Percentiles rank a stretch among this genome's conserved stretches.
These are phyloP conservation scores for Triticum urartu DNA, from an alignment of 176 grass and related monocot species.

Conservation along the genomic window DNA sequence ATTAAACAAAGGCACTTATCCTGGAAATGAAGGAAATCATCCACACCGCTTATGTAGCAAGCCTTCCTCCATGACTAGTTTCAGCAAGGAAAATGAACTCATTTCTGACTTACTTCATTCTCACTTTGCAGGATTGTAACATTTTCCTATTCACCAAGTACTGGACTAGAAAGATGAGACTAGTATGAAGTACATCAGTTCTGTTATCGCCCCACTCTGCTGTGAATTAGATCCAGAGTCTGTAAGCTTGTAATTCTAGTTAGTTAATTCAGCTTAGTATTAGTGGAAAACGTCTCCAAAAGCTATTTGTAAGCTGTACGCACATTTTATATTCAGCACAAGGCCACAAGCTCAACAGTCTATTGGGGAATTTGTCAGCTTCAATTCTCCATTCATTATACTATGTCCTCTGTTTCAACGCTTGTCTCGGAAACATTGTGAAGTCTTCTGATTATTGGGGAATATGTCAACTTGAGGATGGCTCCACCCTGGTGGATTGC, in stretches of 20 bases:
- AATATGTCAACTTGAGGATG: background rate
- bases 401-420: background rate
- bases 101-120: background rate
- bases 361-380: background rate
- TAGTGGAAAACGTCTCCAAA: background rate
- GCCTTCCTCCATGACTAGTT: background rate
- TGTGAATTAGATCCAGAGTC: conserved; percentile 1
- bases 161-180: background rate
- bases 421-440: background rate
- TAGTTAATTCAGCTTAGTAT: background rate
- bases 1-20: background rate
- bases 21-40: background rate
- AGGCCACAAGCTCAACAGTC: background rate
- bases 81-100: background rate
- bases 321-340: background rate
- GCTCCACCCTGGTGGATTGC: background rate
- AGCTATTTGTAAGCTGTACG: background rate
- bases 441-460: no score
- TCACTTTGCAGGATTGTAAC: background rate
- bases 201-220: background rate
- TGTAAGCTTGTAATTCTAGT: background rate
- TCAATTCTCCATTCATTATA: background rate
- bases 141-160: conserved; percentile 1
- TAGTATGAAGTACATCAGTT: background rate
- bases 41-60: background rate